phyloP scores from a whole-genome alignment of 2,329 filamentous ascomycete species.

The Hortaea sp. region DNA sequence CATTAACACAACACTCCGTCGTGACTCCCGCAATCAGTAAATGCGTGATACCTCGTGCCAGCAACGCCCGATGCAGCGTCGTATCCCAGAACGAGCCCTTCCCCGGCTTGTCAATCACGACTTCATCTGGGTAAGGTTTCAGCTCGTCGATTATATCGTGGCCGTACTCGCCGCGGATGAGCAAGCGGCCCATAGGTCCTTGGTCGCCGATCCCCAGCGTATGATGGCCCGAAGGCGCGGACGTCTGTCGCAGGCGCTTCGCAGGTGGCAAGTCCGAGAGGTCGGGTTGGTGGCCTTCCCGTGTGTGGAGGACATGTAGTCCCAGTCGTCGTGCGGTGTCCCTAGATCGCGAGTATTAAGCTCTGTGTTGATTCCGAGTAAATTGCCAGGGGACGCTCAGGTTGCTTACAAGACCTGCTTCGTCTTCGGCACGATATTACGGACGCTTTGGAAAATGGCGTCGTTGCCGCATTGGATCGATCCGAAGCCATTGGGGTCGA shows the following conservation, averaged over 20 bases:
- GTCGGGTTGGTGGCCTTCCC: constrained; percentile 42
- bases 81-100: constrained; percentile 53
- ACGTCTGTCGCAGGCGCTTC: constrained; percentile 41
- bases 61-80: constrained; percentile 41
- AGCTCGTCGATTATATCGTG: constrained; percentile 48
- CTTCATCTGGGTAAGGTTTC: constrained; percentile 40
- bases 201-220: constrained; percentile 42
- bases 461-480: constrained; percentile 38
- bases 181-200: constrained; percentile 43
- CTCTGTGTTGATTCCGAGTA: too few species aligned
- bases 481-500: constrained; percentile 42
- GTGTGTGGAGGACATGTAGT: constrained; percentile 39
- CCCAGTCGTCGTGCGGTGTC: constrained; percentile 33
- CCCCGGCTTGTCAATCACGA: constrained; percentile 49
- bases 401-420: constrained; percentile 27
- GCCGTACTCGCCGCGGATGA: constrained; percentile 45
- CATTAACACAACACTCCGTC: constrained; percentile 49
- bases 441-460: constrained; percentile 20
- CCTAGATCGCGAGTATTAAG: too few species aligned
- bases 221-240: constrained; percentile 36
- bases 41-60: constrained; percentile 48
- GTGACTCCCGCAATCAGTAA: constrained; percentile 49
- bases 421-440: constrained; percentile 17
- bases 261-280: constrained; percentile 44
- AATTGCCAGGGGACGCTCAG: too few species aligned